Conservation (phyloP, 1,284 basidiomycete species). For the Salmacisia buchloeana region DNA sequence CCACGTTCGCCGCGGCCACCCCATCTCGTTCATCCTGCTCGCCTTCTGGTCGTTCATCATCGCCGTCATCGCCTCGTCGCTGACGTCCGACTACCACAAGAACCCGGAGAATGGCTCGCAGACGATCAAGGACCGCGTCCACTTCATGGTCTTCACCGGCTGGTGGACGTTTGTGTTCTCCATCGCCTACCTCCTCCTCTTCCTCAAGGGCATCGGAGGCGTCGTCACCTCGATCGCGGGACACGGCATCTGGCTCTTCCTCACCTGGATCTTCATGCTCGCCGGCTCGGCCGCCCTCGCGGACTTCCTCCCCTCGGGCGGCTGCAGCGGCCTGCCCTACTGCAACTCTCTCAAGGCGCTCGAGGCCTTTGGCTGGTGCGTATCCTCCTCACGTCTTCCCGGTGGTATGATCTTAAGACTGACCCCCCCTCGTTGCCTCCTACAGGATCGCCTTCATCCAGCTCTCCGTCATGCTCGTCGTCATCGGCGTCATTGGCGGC, state of each 20-base stretch:
- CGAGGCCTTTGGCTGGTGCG: constrained; percentile 42
- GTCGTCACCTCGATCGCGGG: constrained; percentile 47
- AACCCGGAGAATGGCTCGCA: constrained; percentile 26
- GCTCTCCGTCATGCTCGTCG: constrained; percentile 37
- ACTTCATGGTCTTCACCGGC: constrained; percentile 42
- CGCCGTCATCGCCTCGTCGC: constrained; percentile 41
- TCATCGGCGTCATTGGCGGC: constrained; percentile 36
- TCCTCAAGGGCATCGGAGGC: constrained; percentile 45
- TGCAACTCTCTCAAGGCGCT: constrained; percentile 44
- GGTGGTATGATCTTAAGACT: not conserved
- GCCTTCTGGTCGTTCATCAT: constrained; percentile 39
- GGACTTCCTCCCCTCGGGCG: constrained; percentile 24
- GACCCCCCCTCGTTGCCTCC: not conserved
- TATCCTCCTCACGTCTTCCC: not conserved
- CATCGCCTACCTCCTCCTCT: constrained; percentile 37
- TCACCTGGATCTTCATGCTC: constrained; percentile 47
- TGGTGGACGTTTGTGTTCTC: constrained; percentile 48
- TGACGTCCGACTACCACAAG: constrained; percentile 42
- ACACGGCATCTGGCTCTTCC: constrained; percentile 38
- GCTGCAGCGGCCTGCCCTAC: constrained; percentile 20
- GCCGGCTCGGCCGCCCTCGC: constrained; percentile 44
- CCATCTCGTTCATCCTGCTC: constrained; percentile 40
- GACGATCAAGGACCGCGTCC: constrained; percentile 23
- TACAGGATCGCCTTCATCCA: constrained; percentile 11
- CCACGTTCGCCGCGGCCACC: constrained; percentile 41